Base-by-base conservation (phyloP, 1,139 yeast species). In the Candida sojae region DNA sequence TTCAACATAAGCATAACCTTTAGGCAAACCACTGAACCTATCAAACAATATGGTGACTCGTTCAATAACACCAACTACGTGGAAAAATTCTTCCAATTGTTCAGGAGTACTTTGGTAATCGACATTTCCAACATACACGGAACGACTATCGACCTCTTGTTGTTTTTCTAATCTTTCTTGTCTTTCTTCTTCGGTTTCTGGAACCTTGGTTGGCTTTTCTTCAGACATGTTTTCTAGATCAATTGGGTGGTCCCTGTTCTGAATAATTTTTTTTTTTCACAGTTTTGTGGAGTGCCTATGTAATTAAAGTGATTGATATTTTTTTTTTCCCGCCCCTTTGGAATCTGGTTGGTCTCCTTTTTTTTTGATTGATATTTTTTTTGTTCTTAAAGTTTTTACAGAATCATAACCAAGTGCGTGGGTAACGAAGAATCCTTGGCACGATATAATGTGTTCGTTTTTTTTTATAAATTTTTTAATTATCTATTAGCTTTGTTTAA, bases 1-100 rank as follows among this genome's bases (percentile, higher is more conserved):
- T 53, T 74, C 77, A 48, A 75, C 64, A 50, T 73, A 74, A 4
- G 79, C 79, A 50, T 71, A 72, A n/a, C 80, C 80, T 56, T 73
- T 75, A 5, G 79, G 75, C 36, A 66, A 59, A 2, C 78, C 77
- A 3, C 71, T 59, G 54, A 51, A 64, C 46, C 65, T 62, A 53
- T 73, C 75, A 47, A 72, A 69, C 50, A 73, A 62, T 38, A 75
- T 70, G 17, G 79, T 74, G 10, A 75, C 67, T 46, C 77, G 55
- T 51, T 69, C 72, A 52, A 73, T 66, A 7, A 59, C 61, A 0
- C 78, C 79, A 23, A 59, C 70, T 4, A 45, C 54, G 47, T 59
- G 62, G 62, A 74, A 74, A 43, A 70, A 66, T 38, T 59, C 60
- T 51, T 74, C 78, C 56, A 74, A 64, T 56, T 71, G 77, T 46